phyloP scores from a whole-genome alignment of 345 rosid genomes.

The Streptanthus diversifolius region DNA sequence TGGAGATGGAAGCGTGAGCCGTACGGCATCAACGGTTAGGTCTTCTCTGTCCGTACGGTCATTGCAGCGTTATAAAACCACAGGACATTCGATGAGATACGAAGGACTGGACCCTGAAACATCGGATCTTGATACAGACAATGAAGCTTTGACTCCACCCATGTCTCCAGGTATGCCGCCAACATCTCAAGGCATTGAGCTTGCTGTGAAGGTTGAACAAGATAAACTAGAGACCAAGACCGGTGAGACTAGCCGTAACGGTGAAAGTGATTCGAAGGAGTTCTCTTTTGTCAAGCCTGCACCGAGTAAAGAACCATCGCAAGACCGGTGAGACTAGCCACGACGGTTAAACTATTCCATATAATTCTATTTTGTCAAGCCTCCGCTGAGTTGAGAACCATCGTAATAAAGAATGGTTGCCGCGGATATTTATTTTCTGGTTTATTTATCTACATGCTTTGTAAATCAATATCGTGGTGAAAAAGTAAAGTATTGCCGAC shows the following conservation, averaged over 20 bases:
- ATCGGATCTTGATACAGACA: conserved; percentile 59
- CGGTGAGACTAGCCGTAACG: conserved; percentile 29
- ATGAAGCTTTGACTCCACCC: conserved; percentile 60
- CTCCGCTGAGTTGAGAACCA: conserved; percentile 30
- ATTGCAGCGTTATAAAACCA: conserved; percentile 71
- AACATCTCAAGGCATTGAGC: conserved; percentile 26
- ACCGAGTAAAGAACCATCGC: conserved; percentile 33
- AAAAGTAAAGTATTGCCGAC: not conserved
- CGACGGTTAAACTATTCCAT: conserved; percentile 30
- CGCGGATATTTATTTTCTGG: not conserved
- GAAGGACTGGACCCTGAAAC: conserved; percentile 46
- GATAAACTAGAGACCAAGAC: conserved; percentile 34
- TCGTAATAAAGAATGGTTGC: not conserved
- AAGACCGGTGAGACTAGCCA: conserved; percentile 31
- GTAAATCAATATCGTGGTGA: conserved; percentile 19
- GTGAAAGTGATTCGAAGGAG: conserved; percentile 42
- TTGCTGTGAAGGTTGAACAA: conserved; percentile 39
- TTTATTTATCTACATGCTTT: not conserved
- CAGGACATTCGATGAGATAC: conserved; percentile 66
- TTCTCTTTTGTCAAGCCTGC: conserved; percentile 69
- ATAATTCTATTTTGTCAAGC: conserved; percentile 53
- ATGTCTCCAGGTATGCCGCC: conserved; percentile 17
- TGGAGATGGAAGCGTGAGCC: conserved; percentile 44
- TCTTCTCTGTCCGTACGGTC: conserved; percentile 35
- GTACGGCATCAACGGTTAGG: conserved; percentile 29